Percentiles rank a stretch among this genome's conserved stretches.
Conservation (phyloP, 139 green algal genomes). For the Chlorella sp. region DNA sequence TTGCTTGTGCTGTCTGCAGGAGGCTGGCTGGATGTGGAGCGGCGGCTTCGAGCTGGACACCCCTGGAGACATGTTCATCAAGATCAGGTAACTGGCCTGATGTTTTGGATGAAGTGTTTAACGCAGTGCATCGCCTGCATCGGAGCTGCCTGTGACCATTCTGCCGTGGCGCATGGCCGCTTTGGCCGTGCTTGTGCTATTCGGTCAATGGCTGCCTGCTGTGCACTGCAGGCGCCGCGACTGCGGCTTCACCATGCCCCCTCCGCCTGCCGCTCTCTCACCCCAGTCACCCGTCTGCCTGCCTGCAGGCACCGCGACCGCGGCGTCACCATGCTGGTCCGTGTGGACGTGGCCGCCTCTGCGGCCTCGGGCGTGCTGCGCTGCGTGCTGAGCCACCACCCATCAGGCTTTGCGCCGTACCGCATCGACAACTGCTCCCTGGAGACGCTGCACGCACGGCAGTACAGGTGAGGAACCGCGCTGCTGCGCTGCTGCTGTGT, state of each 20-base stretch:
- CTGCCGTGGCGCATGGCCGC: no score
- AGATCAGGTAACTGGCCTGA: slow-evolving; percentile 46
- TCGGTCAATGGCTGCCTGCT: no score
- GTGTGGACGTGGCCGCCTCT: slow-evolving; percentile 63
- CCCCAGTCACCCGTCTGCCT: not conserved
- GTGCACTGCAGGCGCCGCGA: slow-evolving; percentile 46
- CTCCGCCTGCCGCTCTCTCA: no score
- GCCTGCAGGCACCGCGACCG: slow-evolving; percentile 52
- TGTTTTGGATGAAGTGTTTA: no score
- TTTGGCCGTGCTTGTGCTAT: no score
- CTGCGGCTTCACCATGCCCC: slow-evolving; percentile 69
- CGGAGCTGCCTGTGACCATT: no score
- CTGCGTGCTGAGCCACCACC: slow-evolving; percentile 61
- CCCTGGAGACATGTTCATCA: slow-evolving; percentile 78
- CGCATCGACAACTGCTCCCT: slow-evolving; percentile 90
- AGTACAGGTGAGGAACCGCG: slow-evolving; percentile 56
- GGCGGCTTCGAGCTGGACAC: slow-evolving; percentile 74
- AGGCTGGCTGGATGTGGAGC: slow-evolving; percentile 87
- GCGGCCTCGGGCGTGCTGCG: slow-evolving; percentile 35
- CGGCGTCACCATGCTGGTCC: slow-evolving; percentile 76
- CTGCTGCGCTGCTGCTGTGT: slow-evolving; percentile 10
- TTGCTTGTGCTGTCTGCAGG: no score
- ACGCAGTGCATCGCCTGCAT: no score
- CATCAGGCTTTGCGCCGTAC: slow-evolving; percentile 72
- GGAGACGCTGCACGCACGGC: slow-evolving; percentile 73